phyloP scores from a whole-genome alignment of 2,329 filamentous ascomycete genomes.

The Chaetomium sp. region DNA sequence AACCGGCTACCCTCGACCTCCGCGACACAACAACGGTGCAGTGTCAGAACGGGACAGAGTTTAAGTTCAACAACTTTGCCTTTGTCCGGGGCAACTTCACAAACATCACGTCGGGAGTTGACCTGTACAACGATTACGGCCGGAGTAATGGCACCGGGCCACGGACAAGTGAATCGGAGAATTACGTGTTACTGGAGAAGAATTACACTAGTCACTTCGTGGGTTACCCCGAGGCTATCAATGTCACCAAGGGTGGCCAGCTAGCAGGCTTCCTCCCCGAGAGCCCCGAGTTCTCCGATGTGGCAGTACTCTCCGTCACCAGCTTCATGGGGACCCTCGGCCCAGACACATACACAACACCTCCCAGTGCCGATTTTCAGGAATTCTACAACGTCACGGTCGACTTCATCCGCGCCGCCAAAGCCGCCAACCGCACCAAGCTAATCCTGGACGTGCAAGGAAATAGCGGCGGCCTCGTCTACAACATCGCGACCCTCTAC shows the following conservation, averaged over 20 bases:
- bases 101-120: slow-evolving; percentile 19
- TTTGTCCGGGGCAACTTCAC: slow-evolving; percentile 26
- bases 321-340: slow-evolving; percentile 5
- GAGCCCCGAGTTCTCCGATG: slow-evolving; percentile 5
- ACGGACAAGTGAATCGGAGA: background rate
- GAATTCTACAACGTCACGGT: slow-evolving; percentile 8
- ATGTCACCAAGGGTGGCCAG: background rate
- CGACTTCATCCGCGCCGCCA: slow-evolving; percentile 15
- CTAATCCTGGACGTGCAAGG: slow-evolving; percentile 31
- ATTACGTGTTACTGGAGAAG: background rate
- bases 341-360: background rate
- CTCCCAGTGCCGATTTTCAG: background rate
- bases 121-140: slow-evolving; percentile 21
- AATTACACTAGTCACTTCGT: slow-evolving; percentile 16
- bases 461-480: slow-evolving; percentile 26
- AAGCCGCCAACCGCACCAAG: slow-evolving; percentile 21
- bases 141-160: slow-evolving; percentile 2
- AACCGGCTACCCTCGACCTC: background rate
- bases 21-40: slow-evolving; percentile 23
- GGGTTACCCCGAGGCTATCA: slow-evolving; percentile 21
- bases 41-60: slow-evolving; percentile 24
- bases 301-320: slow-evolving; percentile 22
- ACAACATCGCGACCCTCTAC: slow-evolving; percentile 14
- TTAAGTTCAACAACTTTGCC: slow-evolving; percentile 21
- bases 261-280: slow-evolving; percentile 17